Evolutionary conservation across 1,284 basidiomycete genomes (phyloP).

Genomic region (Fomes fomentarius): DNA sequence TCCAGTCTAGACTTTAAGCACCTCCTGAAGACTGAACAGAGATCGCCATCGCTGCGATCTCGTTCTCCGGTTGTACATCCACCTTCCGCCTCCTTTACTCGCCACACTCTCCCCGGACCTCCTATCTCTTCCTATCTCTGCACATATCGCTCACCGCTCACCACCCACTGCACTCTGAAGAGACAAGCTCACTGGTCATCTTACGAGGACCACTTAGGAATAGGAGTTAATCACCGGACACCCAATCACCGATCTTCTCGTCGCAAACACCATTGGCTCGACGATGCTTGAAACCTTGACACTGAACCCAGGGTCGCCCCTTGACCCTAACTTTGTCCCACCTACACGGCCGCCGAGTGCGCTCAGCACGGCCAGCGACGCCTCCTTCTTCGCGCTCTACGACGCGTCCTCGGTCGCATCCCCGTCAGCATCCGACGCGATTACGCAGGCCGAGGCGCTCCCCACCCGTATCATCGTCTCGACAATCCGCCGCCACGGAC

Average conservation of each 20-base stretch:
- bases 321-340: slow-evolving; percentile 12
- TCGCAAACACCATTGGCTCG: neutral
- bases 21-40: too few species aligned
- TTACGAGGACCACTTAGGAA: too few species aligned
- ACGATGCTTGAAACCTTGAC: neutral
- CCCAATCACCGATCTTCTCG: too few species aligned
- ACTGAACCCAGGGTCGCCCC: neutral
- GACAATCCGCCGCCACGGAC: slow-evolving; percentile 13
- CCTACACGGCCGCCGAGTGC: slow-evolving; percentile 13
- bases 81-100: too few species aligned
- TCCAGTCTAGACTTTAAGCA: neutral
- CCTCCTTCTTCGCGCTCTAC: slow-evolving; percentile 16
- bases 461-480: slow-evolving; percentile 10
- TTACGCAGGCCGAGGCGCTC: neutral
- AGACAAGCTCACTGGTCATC: too few species aligned
- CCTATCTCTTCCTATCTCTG: too few species aligned
- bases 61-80: too few species aligned
- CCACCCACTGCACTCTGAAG: too few species aligned
- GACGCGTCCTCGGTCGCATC: neutral
- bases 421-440: neutral
- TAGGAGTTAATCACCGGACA: too few species aligned
- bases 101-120: too few species aligned
- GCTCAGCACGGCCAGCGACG: slow-evolving; percentile 13
- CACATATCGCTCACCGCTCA: too few species aligned
- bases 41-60: too few species aligned